Conservation (phyloP, 768 basidiomycete species). For the Austroboletus eburneus region DNA sequence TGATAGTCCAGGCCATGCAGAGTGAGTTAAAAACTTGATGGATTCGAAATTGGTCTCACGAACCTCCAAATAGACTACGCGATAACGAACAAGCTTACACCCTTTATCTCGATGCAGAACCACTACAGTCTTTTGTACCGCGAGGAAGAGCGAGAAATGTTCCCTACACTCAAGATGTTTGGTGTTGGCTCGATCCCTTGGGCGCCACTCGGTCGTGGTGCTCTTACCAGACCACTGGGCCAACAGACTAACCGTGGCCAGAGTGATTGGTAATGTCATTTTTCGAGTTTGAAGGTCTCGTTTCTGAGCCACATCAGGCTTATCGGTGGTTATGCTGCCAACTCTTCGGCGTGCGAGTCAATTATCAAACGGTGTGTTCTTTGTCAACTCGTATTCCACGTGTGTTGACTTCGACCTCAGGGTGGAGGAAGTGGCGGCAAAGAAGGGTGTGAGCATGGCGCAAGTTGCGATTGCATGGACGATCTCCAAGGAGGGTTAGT, state of each 20-base stretch:
- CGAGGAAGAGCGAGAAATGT: constrained; percentile 59
- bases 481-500: constrained; percentile 28
- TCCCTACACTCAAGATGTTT: constrained; percentile 45
- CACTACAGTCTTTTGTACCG: constrained; percentile 53
- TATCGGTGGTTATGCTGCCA: constrained; percentile 21
- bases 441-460: constrained; percentile 38
- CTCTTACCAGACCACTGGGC: constrained; percentile 32
- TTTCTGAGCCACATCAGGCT: constrained; percentile 20
- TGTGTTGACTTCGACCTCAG: constrained; percentile 13
- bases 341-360: constrained; percentile 21
- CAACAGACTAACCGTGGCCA: constrained; percentile 26
- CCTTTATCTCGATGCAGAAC: constrained; percentile 66
- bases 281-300: background rate
- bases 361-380: constrained; percentile 26
- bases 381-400: too few relatives aligned
- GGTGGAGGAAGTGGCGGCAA: constrained; percentile 38
- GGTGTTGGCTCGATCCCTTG: constrained; percentile 46
- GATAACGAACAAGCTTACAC: constrained; percentile 41
- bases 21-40: constrained; percentile 18
- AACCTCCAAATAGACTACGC: constrained; percentile 32
- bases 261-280: constrained; percentile 19
- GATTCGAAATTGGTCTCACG: background rate
- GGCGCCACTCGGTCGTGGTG: constrained; percentile 39
- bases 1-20: constrained; percentile 37
- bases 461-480: constrained; percentile 42